Percentiles rank a stretch among this genome's conserved stretches.
Evolutionary conservation across 768 basidiomycete species (phyloP).

Genomic region (Boletus sp.): DNA sequence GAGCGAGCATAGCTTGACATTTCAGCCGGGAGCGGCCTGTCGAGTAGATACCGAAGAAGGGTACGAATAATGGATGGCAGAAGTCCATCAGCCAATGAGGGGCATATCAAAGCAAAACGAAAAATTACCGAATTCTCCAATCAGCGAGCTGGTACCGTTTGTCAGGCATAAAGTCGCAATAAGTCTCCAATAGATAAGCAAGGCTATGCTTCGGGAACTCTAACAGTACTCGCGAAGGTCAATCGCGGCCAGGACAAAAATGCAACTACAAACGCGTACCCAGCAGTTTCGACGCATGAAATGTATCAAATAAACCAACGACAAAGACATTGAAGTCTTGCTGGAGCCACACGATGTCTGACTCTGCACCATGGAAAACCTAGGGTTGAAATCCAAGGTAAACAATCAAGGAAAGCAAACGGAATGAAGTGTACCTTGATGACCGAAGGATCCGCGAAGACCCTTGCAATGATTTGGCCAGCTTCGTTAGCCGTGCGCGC

Average conservation of each 20-base stretch:
- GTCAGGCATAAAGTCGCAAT: slow-evolving; percentile 87
- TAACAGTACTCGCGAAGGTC: slow-evolving; percentile 24
- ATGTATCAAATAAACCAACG: slow-evolving; percentile 97
- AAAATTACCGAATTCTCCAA: slow-evolving; percentile 83
- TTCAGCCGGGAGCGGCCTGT: slow-evolving; percentile 75
- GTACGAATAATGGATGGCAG: not conserved
- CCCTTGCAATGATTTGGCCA: slow-evolving; percentile 47
- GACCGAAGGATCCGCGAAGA: slow-evolving; percentile 76
- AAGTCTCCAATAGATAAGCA: slow-evolving; percentile 80
- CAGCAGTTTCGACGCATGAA: slow-evolving; percentile 85
- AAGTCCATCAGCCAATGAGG: not conserved
- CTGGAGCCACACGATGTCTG: slow-evolving; percentile 95
- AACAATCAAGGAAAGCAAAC: not conserved
- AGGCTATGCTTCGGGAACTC: slow-evolving; percentile 85
- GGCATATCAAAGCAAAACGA: not conserved
- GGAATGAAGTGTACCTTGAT: slow-evolving; percentile 61
- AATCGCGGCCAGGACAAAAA: not conserved
- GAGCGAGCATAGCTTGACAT: slow-evolving; percentile 94
- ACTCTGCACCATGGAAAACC: slow-evolving; percentile 95
- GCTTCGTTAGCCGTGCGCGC: slow-evolving; percentile 23
- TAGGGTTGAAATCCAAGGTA: slow-evolving; percentile 26
- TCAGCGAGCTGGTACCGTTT: slow-evolving; percentile 97
- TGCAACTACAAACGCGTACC: slow-evolving; percentile 38
- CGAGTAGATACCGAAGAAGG: not conserved
- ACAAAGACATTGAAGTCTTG: slow-evolving; percentile 93